Conservation (phyloP, 257 asterid species). For the Sherardia arvensis region DNA sequence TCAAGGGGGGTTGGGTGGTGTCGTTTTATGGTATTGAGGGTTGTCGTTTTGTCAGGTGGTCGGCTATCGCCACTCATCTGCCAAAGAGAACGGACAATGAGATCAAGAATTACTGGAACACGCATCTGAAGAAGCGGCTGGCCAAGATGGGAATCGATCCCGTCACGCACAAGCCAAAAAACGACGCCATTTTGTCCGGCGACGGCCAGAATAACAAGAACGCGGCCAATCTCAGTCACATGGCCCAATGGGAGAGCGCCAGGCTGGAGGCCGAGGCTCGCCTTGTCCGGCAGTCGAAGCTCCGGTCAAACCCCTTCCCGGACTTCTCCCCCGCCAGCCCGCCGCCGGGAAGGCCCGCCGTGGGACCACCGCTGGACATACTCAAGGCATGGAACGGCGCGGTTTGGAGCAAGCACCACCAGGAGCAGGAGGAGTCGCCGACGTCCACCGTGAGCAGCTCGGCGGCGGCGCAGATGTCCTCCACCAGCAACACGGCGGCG, state of each 20-base stretch:
- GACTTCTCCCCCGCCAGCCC: slow-evolving; percentile 32
- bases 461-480: slow-evolving; percentile 21
- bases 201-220: slow-evolving; percentile 67
- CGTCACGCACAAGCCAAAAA: slow-evolving; percentile 76
- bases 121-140: slow-evolving; percentile 73
- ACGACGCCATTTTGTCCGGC: slow-evolving; percentile 47
- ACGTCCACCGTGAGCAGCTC: slow-evolving; percentile 56
- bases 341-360: not conserved
- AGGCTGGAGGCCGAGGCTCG: slow-evolving; percentile 90
- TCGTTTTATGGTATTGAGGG: slow-evolving; percentile 12
- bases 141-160: slow-evolving; percentile 89
- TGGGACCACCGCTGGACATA: slow-evolving; percentile 33
- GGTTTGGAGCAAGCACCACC: slow-evolving; percentile 29
- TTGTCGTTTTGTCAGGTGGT: slow-evolving; percentile 59
- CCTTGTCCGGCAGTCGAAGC: slow-evolving; percentile 61
- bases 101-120: slow-evolving; percentile 82
- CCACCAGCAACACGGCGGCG: slow-evolving; percentile 36
- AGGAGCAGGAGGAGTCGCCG: slow-evolving; percentile 53
- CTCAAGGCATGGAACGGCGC: slow-evolving; percentile 48
- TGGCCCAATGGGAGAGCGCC: slow-evolving; percentile 99
- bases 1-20: slow-evolving; percentile 14
- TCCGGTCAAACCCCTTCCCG: slow-evolving; percentile 31
- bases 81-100: slow-evolving; percentile 84
- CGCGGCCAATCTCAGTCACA: slow-evolving; percentile 80
- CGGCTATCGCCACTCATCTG: slow-evolving; percentile 86